A percentile compares a stretch with the other conserved stretches of the same genome.
phyloP scores from a whole-genome alignment of 768 basidiomycete species.

The Pholiota microspora region DNA sequence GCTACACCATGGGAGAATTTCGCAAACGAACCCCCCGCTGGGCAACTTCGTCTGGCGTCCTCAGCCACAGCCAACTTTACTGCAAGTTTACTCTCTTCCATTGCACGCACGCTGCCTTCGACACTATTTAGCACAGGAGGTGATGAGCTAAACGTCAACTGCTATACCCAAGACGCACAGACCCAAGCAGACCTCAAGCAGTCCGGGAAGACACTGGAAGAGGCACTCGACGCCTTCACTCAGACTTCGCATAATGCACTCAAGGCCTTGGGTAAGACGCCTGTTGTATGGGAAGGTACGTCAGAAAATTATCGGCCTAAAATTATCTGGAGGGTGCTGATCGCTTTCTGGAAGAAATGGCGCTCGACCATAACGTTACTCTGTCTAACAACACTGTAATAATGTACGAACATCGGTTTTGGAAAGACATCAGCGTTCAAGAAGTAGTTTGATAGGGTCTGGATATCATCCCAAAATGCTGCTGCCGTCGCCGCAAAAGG shows the following conservation, averaged over 20 bases:
- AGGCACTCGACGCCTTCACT: slow-evolving; percentile 66
- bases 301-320: not conserved
- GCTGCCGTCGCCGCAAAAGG: slow-evolving; percentile 59
- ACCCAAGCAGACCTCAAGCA: slow-evolving; percentile 55
- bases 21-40: slow-evolving; percentile 77
- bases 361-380: slow-evolving; percentile 49
- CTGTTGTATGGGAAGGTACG: slow-evolving; percentile 80
- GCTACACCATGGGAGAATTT: slow-evolving; percentile 57
- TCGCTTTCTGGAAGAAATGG: slow-evolving; percentile 58
- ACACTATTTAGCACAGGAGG: slow-evolving; percentile 79
- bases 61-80: slow-evolving; percentile 61
- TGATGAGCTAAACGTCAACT: slow-evolving; percentile 71
- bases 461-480: slow-evolving; percentile 67
- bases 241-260: slow-evolving; percentile 58
- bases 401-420: slow-evolving; percentile 36
- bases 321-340: slow-evolving; percentile 15
- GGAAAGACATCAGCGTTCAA: not conserved
- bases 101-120: slow-evolving; percentile 52
- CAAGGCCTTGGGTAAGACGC: slow-evolving; percentile 57
- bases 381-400: slow-evolving; percentile 52
- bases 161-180: slow-evolving; percentile 60
- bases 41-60: slow-evolving; percentile 75
- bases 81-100: slow-evolving; percentile 45
- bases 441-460: slow-evolving; percentile 43
- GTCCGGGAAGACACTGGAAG: slow-evolving; percentile 51